These are phyloP conservation scores for Torulaspora indica DNA, from an alignment of 805 yeast species.

Conservation along the genomic window DNA sequence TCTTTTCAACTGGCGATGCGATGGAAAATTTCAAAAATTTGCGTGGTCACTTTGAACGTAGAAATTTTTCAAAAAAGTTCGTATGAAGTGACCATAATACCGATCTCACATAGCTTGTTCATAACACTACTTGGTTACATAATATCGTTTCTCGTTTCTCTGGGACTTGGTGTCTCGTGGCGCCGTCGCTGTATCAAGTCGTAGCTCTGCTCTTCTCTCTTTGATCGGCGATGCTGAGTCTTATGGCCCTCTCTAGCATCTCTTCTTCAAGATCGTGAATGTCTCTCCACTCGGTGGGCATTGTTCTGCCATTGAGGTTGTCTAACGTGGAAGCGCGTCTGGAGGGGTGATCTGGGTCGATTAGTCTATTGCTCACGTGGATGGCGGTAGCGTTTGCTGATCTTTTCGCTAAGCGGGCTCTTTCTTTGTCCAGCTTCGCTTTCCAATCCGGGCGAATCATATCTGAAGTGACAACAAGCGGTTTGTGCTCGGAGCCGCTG, in stretches of 20 bases:
- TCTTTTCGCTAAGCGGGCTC: slow-evolving; percentile 71
- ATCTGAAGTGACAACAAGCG: slow-evolving; percentile 74
- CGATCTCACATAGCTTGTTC: neutral
- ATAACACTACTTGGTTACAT: neutral
- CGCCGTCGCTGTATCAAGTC: neutral
- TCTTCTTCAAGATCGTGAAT: slow-evolving; percentile 54
- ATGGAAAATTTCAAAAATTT: slow-evolving; percentile 10
- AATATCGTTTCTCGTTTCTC: slow-evolving; percentile 2
- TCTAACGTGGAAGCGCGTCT: slow-evolving; percentile 24
- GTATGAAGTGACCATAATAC: slow-evolving; percentile 1
- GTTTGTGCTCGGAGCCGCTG: slow-evolving; percentile 39
- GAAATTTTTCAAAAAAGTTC: neutral
- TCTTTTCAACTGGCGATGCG: slow-evolving; percentile 4
- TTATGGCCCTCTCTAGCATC: slow-evolving; percentile 81
- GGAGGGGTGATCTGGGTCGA: slow-evolving; percentile 34
- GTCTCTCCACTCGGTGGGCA: slow-evolving; percentile 16
- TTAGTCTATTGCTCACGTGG: slow-evolving; percentile 76
- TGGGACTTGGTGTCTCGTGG: too few relatives aligned
- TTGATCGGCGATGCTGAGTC: slow-evolving; percentile 60
- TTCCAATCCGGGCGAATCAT: slow-evolving; percentile 92
- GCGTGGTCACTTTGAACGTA: slow-evolving; percentile 13
- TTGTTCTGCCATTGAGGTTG: slow-evolving; percentile 11
- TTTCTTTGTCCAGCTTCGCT: slow-evolving; percentile 60
- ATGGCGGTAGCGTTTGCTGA: slow-evolving; percentile 93
- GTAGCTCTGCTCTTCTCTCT: slow-evolving; percentile 8